These are phyloP conservation scores for Tripterygium wilfordii DNA, from an alignment of 177 flowering plant species.

Conservation along the genomic window DNA sequence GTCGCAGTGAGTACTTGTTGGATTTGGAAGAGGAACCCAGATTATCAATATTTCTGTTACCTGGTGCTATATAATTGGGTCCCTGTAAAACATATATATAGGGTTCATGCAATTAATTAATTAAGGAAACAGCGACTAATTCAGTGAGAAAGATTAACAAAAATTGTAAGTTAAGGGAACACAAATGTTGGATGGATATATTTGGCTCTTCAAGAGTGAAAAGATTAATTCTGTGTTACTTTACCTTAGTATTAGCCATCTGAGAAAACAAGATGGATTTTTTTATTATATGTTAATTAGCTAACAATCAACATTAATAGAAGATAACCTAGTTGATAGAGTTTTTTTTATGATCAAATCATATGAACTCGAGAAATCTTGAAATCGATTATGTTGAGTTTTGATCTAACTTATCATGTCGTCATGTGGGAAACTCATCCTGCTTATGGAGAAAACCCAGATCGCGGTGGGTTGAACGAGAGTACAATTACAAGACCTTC, in stretches of 20 bases:
- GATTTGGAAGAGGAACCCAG: slow-evolving; percentile 54
- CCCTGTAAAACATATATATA: too few relatives aligned
- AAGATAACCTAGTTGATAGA: slow-evolving; percentile 3
- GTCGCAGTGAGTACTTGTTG: slow-evolving; percentile 35
- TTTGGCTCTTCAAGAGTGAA: too few relatives aligned
- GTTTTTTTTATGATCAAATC: too few relatives aligned
- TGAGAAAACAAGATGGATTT: too few relatives aligned
- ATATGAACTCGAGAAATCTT: background rate
- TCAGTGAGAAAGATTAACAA: too few relatives aligned
- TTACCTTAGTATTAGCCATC: too few relatives aligned
- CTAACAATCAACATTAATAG: background rate
- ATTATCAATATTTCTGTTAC: slow-evolving; percentile 38
- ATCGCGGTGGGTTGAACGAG: slow-evolving; percentile 8
- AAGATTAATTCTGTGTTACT: too few relatives aligned
- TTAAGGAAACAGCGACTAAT: background rate
- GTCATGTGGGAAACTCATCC: slow-evolving; percentile 19
- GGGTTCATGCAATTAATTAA: background rate
- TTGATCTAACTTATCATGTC: too few relatives aligned
- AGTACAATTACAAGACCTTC: too few relatives aligned
- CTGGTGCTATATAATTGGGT: slow-evolving; percentile 21
- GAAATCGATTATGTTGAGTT: slow-evolving; percentile 15
- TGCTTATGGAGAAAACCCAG: slow-evolving; percentile 11
- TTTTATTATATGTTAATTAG: too few relatives aligned
- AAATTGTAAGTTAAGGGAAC: too few relatives aligned
- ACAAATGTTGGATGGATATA: too few relatives aligned